Percentiles rank a stretch among this genome's conserved stretches.
Conservation (phyloP, 73 alveolate species). For the Paraurostyla sp. region DNA sequence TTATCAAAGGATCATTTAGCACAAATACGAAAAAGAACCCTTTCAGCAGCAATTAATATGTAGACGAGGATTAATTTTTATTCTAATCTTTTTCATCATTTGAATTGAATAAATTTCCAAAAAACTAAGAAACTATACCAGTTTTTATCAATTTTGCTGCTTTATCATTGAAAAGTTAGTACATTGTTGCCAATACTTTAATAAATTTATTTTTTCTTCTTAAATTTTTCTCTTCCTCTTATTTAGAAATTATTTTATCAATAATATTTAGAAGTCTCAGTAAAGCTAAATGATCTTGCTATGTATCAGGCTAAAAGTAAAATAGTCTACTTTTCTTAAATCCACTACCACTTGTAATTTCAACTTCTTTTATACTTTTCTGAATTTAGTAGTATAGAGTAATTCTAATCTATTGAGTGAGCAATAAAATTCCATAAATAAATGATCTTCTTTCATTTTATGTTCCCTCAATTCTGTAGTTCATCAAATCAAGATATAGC, state of each 20-base stretch:
- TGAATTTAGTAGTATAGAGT: background rate
- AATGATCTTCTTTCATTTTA: background rate
- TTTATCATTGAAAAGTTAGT: background rate
- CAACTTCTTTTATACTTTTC: background rate
- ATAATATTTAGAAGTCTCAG: conserved; percentile 18
- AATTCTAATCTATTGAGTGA: background rate
- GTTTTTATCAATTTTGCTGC: background rate
- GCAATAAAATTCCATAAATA: background rate
- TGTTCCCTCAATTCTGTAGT: background rate
- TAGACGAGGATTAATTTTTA: background rate
- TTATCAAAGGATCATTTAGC: conserved; percentile 15
- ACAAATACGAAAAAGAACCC: background rate
- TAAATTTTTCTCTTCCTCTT: conserved; percentile 13
- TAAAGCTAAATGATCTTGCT: conserved; percentile 29
- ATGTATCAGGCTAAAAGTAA: conserved; percentile 23
- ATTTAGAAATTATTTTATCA: conserved; percentile 25
- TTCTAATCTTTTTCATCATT: background rate
- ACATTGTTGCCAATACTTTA: background rate
- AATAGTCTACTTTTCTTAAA: background rate
- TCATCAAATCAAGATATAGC: background rate
- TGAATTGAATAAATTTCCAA: background rate
- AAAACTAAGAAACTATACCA: background rate
- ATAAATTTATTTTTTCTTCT: background rate
- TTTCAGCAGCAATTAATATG: background rate
- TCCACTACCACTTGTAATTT: background rate